Evolutionary conservation across 768 basidiomycete species (phyloP).

Genomic region (Floccularia luteovirens): DNA sequence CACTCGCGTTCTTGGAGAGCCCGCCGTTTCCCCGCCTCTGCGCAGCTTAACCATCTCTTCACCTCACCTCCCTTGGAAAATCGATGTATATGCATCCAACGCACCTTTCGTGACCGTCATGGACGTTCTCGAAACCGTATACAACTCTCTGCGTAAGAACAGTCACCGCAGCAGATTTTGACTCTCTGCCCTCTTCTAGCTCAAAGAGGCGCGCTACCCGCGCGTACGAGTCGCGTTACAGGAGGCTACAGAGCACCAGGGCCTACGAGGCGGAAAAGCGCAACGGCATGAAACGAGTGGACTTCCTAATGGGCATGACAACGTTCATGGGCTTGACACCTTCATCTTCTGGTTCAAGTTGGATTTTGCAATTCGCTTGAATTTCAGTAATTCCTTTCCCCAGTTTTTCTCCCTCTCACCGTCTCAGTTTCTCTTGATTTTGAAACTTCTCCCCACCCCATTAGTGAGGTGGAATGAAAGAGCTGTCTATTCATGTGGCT

Average conservation of each 20-base stretch:
- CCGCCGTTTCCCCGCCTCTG: constrained; percentile 25
- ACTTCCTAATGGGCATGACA: constrained; percentile 42
- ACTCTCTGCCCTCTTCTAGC: constrained; percentile 22
- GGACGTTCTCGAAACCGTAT: constrained; percentile 25
- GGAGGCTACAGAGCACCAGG: constrained; percentile 22
- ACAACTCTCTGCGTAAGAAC: constrained; percentile 12
- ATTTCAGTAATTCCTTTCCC: background rate
- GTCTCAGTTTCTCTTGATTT: too few species aligned
- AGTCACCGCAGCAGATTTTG: constrained; percentile 34
- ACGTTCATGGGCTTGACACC: constrained; percentile 37
- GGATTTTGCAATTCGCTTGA: background rate
- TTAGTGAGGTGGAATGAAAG: too few species aligned
- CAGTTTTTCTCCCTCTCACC: background rate
- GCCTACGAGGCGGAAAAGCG: constrained; percentile 37
- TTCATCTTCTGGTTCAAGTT: constrained; percentile 4
- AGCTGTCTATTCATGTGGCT: too few species aligned
- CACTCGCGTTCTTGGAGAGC: constrained; percentile 17
- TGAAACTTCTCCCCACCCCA: too few species aligned
- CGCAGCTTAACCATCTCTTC: constrained; percentile 17
- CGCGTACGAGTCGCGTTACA: constrained; percentile 41
- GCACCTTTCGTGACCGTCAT: constrained; percentile 22
- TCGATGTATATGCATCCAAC: constrained; percentile 21
- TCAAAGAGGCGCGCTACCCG: constrained; percentile 28
- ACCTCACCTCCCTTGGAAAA: constrained; percentile 25
- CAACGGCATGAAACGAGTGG: constrained; percentile 48